Evolutionary conservation across 495 filamentous ascomycete species (phyloP).

Genomic region (Hyaloscypha hepaticicola): DNA sequence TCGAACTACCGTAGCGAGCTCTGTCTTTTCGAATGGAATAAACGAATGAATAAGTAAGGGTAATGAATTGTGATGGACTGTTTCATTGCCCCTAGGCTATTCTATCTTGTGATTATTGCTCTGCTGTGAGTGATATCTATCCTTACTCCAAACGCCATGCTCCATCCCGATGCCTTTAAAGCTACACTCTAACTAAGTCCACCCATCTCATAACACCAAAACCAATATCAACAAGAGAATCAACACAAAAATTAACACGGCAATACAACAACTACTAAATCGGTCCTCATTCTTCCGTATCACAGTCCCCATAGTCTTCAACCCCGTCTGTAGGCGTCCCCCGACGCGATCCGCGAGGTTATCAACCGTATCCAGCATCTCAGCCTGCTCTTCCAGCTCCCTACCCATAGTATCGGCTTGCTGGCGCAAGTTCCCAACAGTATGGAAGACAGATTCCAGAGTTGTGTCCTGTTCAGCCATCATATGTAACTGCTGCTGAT

Average conservation of each 20-base stretch:
- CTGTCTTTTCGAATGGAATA: no score
- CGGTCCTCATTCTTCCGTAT: conserved; percentile 90
- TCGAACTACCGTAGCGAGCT: no score
- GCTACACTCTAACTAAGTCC: background rate
- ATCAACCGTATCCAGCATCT: conserved; percentile 79
- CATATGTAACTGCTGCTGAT: conserved; percentile 84
- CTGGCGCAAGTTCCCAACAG: conserved; percentile 82
- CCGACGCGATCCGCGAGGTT: conserved; percentile 80
- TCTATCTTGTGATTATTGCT: background rate
- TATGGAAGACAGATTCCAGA: conserved; percentile 87
- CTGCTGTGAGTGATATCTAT: background rate
- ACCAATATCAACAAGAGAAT: conserved; percentile 78
- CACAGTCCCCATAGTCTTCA: conserved; percentile 80
- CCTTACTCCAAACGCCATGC: conserved; percentile 12
- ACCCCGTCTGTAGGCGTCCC: conserved; percentile 77
- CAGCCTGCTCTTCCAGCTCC: conserved; percentile 89
- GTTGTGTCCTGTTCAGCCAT: conserved; percentile 95
- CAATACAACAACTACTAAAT: conserved; percentile 91
- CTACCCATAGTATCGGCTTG: conserved; percentile 95
- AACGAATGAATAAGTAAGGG: background rate
- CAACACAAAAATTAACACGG: conserved; percentile 77
- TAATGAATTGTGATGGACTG: conserved; percentile 27
- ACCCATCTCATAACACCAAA: conserved; percentile 44
- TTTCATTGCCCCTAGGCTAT: background rate
- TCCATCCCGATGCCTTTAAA: conserved; percentile 1